phyloP scores from a whole-genome alignment of 371 early-diverging fungal species.

The Mucor circinelloides region DNA sequence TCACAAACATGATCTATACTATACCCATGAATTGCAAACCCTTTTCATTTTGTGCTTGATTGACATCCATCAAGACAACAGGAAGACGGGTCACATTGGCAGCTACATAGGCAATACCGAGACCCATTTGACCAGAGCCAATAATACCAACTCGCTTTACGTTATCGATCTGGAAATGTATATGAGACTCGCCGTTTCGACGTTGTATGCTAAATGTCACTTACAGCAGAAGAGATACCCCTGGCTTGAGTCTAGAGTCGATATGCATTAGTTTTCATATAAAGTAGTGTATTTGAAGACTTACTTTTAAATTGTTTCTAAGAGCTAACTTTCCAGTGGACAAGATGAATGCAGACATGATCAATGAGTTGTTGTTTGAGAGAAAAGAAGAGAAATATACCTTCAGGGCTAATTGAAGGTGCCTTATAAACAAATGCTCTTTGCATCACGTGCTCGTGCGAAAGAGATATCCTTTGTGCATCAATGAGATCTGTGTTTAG shows the following conservation, averaged over 20 bases:
- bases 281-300: neutral
- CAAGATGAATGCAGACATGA: neutral
- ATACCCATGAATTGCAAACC: constrained; percentile 5
- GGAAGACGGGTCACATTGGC: constrained; percentile 82
- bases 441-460: constrained; percentile 12
- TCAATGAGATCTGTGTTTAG: neutral
- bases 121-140: constrained; percentile 90
- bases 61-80: constrained; percentile 85
- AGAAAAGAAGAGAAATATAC: neutral
- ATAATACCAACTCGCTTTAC: constrained; percentile 74
- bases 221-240: constrained; percentile 8
- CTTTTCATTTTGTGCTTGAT: constrained; percentile 68
- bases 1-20: neutral
- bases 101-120: constrained; percentile 96
- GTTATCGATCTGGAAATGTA: constrained; percentile 21
- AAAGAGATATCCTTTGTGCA: neutral
- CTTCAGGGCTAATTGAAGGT: neutral
- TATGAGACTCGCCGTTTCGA: neutral
- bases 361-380: neutral
- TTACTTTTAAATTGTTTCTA: constrained; percentile 7
- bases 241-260: constrained; percentile 5
- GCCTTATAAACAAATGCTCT: neutral
- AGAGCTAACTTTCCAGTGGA: neutral
- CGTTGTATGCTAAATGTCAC: neutral
- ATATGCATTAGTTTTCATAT: neutral